Conservation (phyloP, 306 rosid genomes). For the Geum urbanum region DNA sequence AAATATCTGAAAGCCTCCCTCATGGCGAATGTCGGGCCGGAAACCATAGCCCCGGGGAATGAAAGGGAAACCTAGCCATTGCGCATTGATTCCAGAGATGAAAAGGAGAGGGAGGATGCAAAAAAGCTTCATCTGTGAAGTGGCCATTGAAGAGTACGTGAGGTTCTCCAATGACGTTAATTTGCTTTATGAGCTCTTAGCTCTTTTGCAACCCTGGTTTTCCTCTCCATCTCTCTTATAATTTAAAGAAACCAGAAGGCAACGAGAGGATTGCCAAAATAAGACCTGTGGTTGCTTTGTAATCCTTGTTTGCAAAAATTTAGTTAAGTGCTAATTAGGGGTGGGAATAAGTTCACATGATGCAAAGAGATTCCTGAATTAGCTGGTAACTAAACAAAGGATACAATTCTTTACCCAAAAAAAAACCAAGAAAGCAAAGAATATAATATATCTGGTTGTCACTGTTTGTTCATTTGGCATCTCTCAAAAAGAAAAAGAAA, state of each 20-base stretch:
- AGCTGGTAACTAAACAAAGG: constrained; percentile 11
- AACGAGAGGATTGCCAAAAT: constrained; percentile 22
- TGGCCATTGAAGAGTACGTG: constrained; percentile 38
- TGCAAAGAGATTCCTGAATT: not conserved
- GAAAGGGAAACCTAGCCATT: constrained; percentile 1
- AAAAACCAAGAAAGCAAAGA: not conserved
- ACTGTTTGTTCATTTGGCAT: not conserved
- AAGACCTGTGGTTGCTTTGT: constrained; percentile 11
- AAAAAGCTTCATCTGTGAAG: constrained; percentile 22
- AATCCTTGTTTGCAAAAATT: constrained; percentile 5
- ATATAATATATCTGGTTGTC: not conserved
- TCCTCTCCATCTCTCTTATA: constrained; percentile 31
- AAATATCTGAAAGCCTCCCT: not conserved
- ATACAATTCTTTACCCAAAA: not conserved
- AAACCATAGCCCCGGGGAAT: no score
- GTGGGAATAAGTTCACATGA: not conserved
- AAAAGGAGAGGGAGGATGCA: constrained; percentile 31
- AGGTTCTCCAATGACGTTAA: constrained; percentile 29
- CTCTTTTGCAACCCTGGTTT: constrained; percentile 25
- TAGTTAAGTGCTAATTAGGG: constrained; percentile 1
- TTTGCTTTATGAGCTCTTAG: not conserved
- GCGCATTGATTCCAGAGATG: constrained; percentile 1
- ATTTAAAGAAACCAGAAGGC: constrained; percentile 10
- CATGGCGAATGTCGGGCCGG: no score
- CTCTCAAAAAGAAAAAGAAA: not conserved